Percentiles rank a stretch among this genome's conserved stretches.
These are phyloP conservation scores for Trichoderma koningii DNA, from an alignment of 2,329 filamentous ascomycete genomes.

Conservation along the genomic window DNA sequence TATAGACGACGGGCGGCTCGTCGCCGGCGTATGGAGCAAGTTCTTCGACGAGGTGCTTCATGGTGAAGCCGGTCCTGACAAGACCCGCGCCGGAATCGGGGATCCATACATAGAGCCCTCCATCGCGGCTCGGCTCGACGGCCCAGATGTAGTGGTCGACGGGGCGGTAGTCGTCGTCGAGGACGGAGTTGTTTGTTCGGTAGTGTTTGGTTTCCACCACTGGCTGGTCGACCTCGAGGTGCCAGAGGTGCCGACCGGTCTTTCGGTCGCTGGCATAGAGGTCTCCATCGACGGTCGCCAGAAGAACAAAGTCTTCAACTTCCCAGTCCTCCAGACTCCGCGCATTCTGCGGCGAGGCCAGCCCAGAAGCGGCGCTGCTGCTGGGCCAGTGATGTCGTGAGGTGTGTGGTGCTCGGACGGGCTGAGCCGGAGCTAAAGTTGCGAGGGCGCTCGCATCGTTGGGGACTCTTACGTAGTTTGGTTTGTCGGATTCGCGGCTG, in stretches of 20 bases:
- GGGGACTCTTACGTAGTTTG: conserved; percentile 44
- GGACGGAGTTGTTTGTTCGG: conserved; percentile 64
- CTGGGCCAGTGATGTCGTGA: conserved; percentile 60
- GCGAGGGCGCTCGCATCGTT: conserved; percentile 91
- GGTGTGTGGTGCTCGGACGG: conserved; percentile 89
- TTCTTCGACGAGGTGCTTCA: conserved; percentile 86
- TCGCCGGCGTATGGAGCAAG: conserved; percentile 74
- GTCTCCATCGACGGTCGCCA: conserved; percentile 99
- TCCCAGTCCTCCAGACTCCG: conserved; percentile 99
- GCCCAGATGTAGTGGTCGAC: conserved; percentile 93
- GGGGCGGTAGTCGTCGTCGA: conserved; percentile 60
- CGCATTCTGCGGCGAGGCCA: conserved; percentile 86
- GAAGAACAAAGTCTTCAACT: conserved; percentile 99
- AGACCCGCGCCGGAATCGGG: conserved; percentile 63
- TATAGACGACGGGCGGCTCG: conserved; percentile 81
- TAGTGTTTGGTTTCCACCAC: conserved; percentile 91
- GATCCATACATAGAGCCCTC: conserved; percentile 82
- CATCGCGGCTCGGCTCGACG: conserved; percentile 86
- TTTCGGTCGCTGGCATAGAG: conserved; percentile 88
- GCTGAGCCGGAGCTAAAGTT: conserved; percentile 93
- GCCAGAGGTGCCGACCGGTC: conserved; percentile 83
- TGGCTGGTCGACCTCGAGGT: conserved; percentile 77
- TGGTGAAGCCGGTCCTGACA: conserved; percentile 68
- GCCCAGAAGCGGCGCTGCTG: conserved; percentile 60
- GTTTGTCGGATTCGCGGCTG: conserved; percentile 38